Conservation (phyloP, 2,329 filamentous ascomycete genomes). For the Pyrenochaeta sp. region DNA sequence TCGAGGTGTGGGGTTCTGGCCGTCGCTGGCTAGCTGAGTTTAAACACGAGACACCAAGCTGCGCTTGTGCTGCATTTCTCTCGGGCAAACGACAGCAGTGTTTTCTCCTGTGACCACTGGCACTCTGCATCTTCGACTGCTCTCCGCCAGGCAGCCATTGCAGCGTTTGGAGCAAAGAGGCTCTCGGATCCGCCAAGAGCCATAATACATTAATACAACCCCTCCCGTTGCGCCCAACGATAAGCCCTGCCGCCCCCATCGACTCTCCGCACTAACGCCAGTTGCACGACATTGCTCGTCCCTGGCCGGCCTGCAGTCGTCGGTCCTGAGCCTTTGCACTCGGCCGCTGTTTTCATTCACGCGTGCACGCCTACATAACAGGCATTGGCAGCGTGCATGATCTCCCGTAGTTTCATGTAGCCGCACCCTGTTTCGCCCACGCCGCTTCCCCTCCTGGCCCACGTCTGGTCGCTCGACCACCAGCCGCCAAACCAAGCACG, state of each 20-base stretch:
- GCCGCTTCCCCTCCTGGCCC: slow-evolving; percentile 2
- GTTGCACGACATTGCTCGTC: slow-evolving; percentile 1
- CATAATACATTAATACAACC: no score
- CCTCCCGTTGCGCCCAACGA: no score
- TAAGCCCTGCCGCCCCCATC: background rate
- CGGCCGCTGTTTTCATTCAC: background rate
- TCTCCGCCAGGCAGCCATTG: no score
- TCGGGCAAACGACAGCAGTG: background rate
- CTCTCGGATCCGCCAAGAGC: no score
- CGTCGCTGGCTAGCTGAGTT: slow-evolving; percentile 9
- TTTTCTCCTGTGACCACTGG: background rate
- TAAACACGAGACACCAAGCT: slow-evolving; percentile 13
- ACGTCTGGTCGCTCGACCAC: background rate
- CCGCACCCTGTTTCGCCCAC: background rate
- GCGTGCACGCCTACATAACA: background rate
- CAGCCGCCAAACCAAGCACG: slow-evolving; percentile 6
- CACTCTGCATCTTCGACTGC: no score
- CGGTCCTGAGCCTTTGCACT: background rate
- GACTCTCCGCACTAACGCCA: background rate
- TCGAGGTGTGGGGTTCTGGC: slow-evolving; percentile 12
- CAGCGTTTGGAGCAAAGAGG: no score
- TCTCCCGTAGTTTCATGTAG: slow-evolving; percentile 5
- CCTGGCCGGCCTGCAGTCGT: background rate
- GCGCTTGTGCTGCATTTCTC: no score
- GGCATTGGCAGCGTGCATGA: background rate